Evolutionary conservation across 2,329 filamentous ascomycete species (phyloP).

Genomic region (Phialocephala subalpina): DNA sequence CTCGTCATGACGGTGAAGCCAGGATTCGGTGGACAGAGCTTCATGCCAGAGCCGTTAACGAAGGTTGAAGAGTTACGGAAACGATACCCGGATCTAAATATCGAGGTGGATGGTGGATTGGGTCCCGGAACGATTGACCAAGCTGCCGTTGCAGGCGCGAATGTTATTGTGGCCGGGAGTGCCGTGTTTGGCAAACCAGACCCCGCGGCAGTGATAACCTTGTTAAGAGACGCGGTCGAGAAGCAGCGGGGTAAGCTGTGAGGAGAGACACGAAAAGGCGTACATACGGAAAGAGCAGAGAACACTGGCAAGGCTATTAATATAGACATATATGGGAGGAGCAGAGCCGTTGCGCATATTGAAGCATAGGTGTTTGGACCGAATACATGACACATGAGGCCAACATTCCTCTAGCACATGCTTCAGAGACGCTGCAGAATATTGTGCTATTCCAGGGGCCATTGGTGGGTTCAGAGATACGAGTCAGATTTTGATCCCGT

Average conservation of each 20-base stretch:
- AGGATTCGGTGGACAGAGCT: slow-evolving; percentile 97
- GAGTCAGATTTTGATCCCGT: background rate
- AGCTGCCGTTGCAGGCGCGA: slow-evolving; percentile 93
- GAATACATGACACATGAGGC: no score
- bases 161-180: slow-evolving; percentile 96
- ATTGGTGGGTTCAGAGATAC: background rate
- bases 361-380: no score
- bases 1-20: slow-evolving; percentile 98
- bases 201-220: slow-evolving; percentile 84
- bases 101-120: slow-evolving; percentile 95
- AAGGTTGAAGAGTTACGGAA: slow-evolving; percentile 87
- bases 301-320: background rate
- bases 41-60: slow-evolving; percentile 94
- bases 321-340: background rate
- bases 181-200: slow-evolving; percentile 95
- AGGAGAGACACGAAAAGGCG: slow-evolving; percentile 8
- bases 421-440: background rate
- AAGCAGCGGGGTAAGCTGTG: slow-evolving; percentile 50
- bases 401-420: background rate
- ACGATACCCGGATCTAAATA: slow-evolving; percentile 91
- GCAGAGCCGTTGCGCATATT: background rate
- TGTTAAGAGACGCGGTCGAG: slow-evolving; percentile 82
- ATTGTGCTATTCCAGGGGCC: no score
- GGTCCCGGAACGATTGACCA: slow-evolving; percentile 90
- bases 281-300: background rate